phyloP scores from a whole-genome alignment of 805 yeast species.

The Alloascoidea africana region DNA sequence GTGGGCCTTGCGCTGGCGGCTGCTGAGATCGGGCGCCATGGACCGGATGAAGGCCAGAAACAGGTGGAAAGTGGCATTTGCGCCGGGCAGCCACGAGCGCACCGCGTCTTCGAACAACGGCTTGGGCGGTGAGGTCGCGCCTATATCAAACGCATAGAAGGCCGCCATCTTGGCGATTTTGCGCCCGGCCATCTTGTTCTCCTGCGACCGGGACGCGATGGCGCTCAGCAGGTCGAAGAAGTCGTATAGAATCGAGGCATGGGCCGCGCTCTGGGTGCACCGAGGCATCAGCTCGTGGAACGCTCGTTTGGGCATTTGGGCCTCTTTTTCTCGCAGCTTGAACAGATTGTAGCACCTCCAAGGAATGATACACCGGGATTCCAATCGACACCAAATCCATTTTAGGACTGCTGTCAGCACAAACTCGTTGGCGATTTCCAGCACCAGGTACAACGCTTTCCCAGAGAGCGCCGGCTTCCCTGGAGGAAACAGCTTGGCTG shows the following conservation, averaged over 20 bases:
- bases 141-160: conserved; percentile 65
- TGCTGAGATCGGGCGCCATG: conserved; percentile 54
- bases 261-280: conserved; percentile 70
- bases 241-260: conserved; percentile 80
- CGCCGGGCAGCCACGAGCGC: conserved; percentile 62
- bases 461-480: conserved; percentile 34
- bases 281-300: conserved; percentile 75
- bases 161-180: conserved; percentile 74
- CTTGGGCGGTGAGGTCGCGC: conserved; percentile 18
- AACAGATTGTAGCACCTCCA: conserved; percentile 74
- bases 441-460: conserved; percentile 25
- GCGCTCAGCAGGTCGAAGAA: conserved; percentile 71
- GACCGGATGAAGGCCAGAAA: conserved; percentile 64
- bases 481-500: conserved; percentile 42
- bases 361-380: conserved; percentile 66
- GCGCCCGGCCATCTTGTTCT: conserved; percentile 65
- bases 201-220: conserved; percentile 63
- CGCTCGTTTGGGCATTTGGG: conserved; percentile 54
- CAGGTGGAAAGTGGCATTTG: conserved; percentile 77
- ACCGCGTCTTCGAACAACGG: conserved; percentile 52
- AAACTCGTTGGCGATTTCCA: conserved; percentile 44
- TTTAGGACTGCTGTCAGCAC: conserved; percentile 53
- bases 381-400: conserved; percentile 78
- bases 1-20: conserved; percentile 32
- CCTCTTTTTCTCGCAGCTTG: conserved; percentile 34